phyloP scores from a whole-genome alignment of 2,329 filamentous ascomycete species.

The Aphanocladium album region DNA sequence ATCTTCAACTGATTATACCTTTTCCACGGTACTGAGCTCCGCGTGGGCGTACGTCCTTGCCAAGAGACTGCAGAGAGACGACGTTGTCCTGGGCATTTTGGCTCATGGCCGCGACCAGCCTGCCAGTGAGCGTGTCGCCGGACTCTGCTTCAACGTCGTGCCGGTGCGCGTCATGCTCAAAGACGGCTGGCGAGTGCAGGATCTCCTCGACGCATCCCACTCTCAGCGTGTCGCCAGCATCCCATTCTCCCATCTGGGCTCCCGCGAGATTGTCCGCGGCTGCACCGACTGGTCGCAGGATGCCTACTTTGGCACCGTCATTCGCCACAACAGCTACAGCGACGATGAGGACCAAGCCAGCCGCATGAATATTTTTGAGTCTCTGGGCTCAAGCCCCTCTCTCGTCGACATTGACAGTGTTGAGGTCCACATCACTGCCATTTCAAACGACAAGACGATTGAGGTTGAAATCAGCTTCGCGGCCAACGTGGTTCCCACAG shows the following conservation, averaged over 20 bases:
- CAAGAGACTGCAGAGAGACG: neutral
- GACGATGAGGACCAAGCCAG: neutral
- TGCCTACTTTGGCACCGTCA: conserved; percentile 39
- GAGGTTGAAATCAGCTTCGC: conserved; percentile 5
- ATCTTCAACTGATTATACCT: neutral
- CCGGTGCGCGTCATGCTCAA: conserved; percentile 52
- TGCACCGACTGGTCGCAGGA: conserved; percentile 37
- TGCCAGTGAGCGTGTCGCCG: conserved; percentile 35
- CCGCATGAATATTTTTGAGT: conserved; percentile 6
- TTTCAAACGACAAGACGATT: neutral
- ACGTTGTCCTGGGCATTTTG: conserved; percentile 9
- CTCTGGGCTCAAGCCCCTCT: neutral
- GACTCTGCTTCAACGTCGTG: conserved; percentile 58
- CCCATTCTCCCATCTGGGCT: conserved; percentile 43
- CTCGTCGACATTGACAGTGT: neutral
- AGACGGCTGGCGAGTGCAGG: conserved; percentile 39
- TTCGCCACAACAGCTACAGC: conserved; percentile 34
- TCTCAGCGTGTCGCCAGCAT: conserved; percentile 47
- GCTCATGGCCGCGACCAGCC: neutral
- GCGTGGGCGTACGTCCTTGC: conserved; percentile 7
- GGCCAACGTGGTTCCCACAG: conserved; percentile 1
- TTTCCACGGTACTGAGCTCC: neutral
- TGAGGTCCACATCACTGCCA: conserved; percentile 5
- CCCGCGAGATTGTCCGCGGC: conserved; percentile 41
- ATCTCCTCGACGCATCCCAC: conserved; percentile 45